Base-by-base conservation (phyloP, 2,329 filamentous ascomycete genomes). In the Thelonectria olida region DNA sequence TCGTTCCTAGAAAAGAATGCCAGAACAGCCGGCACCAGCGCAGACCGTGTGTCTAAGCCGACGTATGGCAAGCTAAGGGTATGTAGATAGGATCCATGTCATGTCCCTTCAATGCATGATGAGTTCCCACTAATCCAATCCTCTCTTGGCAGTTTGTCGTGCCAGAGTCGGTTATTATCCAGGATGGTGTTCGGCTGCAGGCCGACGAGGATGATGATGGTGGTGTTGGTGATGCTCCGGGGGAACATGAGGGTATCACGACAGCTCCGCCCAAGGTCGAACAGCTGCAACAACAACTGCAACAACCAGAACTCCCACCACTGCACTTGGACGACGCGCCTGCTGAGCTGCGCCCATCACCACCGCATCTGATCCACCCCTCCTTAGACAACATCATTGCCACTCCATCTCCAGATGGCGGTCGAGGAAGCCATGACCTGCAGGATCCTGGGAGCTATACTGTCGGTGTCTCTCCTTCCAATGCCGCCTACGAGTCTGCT, bases 1-100 rank as follows among this genome's bases (percentile, higher is more conserved):
- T 81, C 79, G 0, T 84, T 85, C 64, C 67, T 84, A 2, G 75
- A 79, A 7, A 83, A 83, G 67, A 84, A 84, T 64, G 78, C 78
- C 5, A 76, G 79, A 45, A 83, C 81, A 0, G 73, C 79, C 2
- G 67, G 44, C 7, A 13, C 28, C 28, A 48, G 63, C 15, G 34
- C 64, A 19, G 58, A 49, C 22, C 58, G 56, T n/a, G 39, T 51
- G 17, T 45, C 66, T 20, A 67, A 69, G 54, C 63, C 62, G 38
- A 61, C 56, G 3, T 71, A 70, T 52, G 67, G 62, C 36, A 72
- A 64, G 48, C 48, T 72, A 25, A 67, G 66, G 31, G 69, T 71
- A 27, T 23, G 58, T 56, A 15, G 17, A n/a, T n/a, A n/a, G 15
- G 41, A 36, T 52, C 34, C 59, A 41, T 12, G 49, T 47, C 15